A percentile compares a stretch with the other conserved stretches of the same genome.
These are phyloP conservation scores for Beauveria medogensis DNA, from an alignment of 2,329 filamentous ascomycete genomes.

Conservation along the genomic window DNA sequence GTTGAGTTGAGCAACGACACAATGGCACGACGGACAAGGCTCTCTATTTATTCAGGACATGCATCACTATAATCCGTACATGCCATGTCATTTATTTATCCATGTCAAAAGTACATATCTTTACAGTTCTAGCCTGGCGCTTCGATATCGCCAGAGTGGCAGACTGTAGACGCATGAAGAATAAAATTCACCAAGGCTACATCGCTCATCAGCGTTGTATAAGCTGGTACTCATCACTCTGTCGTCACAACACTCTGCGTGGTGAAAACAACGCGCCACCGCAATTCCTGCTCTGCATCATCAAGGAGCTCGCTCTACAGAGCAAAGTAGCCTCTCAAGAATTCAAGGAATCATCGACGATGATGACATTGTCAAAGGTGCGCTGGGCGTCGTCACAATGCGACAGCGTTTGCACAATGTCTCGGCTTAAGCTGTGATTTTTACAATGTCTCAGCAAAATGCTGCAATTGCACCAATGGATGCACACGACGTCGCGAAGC, in stretches of 20 bases:
- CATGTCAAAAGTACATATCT: neutral
- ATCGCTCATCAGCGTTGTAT: no score
- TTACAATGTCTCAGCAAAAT: neutral
- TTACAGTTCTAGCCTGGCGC: no score
- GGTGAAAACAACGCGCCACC: no score
- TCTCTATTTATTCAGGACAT: neutral
- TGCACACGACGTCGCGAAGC: conserved; percentile 7
- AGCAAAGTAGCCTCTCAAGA: neutral
- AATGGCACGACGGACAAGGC: neutral
- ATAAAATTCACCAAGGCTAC: no score
- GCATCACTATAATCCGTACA: neutral
- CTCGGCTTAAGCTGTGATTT: neutral
- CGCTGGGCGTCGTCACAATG: neutral
- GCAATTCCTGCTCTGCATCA: neutral
- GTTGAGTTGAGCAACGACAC: neutral
- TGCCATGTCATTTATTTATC: no score
- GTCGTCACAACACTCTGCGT: no score
- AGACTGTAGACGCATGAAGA: no score
- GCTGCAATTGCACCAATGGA: neutral
- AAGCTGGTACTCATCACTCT: no score
- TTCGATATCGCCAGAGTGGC: no score
- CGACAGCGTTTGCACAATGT: neutral
- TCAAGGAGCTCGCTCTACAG: no score
- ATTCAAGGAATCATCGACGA: neutral
- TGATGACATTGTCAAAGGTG: neutral